Base-by-base conservation (phyloP, 208 protist genomes). In the Trypanosomatidae sp. region DNA sequence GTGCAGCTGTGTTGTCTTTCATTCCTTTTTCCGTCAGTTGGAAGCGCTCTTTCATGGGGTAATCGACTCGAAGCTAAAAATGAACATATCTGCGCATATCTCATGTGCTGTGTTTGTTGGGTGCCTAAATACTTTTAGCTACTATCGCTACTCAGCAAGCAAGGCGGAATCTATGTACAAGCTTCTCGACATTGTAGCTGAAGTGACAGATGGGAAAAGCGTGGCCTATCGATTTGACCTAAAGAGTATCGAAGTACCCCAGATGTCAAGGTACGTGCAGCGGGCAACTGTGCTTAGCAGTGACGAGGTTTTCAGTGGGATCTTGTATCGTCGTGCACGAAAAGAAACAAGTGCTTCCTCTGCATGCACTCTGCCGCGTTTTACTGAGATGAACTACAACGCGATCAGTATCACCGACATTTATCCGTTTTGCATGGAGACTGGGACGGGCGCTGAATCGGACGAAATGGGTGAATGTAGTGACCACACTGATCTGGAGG, bases 1-100 rank as follows among this genome's bases (percentile, higher is more conserved):
- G 7, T 80, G 75, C 28, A 62, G 69, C 47, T 80, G 75, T 47
- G n/a, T 74, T n/a, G 50, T 68, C 6, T 80, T 71, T 60, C 55
- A 75, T n/a, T 43, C 64, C 1, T 80, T 68, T 67, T 74, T 72
- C 58, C 39, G 69, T 36, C 1, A 66, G 36, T 30, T 75, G 17
- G 53, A 70, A 33, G 50, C 4, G 2, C 7, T 67, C 6, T 80
- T 80, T 60, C 22, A 33, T 36, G 15, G 49, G 0, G 5, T 13
- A 3, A 39, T 70, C 9, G 22, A 47, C 30, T 59, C 62, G 30
- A 25, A 56, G 3, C 65, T 17, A 1, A 59, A 59, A 55, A 69
- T 52, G 17, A 25, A 53, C 17, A 12, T 25, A 25, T 75, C 67
- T 0, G 60, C 75, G 0, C 8, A 47, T 4, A 7, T 79, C 3